A percentile compares a stretch with the other conserved stretches of the same genome.
Conservation (phyloP, 2,329 filamentous ascomycete species). For the Aspergillus oerlinghausenensis region DNA sequence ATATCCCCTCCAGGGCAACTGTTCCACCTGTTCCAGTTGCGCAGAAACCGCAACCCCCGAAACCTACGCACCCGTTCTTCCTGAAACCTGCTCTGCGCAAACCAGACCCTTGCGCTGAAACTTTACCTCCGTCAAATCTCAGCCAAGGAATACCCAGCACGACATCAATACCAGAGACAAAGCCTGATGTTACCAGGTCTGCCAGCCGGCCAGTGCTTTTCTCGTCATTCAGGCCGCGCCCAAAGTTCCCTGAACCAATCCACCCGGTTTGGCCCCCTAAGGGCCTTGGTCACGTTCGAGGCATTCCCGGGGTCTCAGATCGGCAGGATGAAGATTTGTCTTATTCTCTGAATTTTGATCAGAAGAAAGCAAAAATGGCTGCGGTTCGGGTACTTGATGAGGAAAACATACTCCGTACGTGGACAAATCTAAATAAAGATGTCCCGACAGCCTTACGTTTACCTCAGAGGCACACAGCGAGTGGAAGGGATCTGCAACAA, state of each 20-base stretch:
- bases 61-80: conserved; percentile 66
- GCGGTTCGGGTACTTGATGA: conserved; percentile 27
- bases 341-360: conserved; percentile 11
- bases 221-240: conserved; percentile 17
- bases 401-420: conserved; percentile 28
- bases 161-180: not conserved
- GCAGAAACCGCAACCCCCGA: conserved; percentile 31
- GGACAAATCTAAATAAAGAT: conserved; percentile 5
- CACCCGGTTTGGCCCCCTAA: conserved; percentile 38
- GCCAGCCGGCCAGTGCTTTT: conserved; percentile 1
- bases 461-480: conserved; percentile 26
- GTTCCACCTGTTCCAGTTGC: conserved; percentile 16
- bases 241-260: conserved; percentile 28
- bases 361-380: conserved; percentile 37
- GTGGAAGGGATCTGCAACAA: conserved; percentile 25
- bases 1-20: conserved; percentile 18
- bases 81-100: conserved; percentile 47
- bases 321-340: not conserved
- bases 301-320: conserved; percentile 15
- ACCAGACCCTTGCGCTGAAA: not conserved
- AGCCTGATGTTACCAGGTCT: not conserved
- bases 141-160: not conserved
- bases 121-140: not conserved
- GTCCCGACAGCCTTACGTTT: conserved; percentile 20
- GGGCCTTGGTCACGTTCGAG: conserved; percentile 49